Percentiles rank a stretch among this genome's conserved stretches.
Conservation (phyloP, 257 asterid genomes). For the Lithospermum erythrorhizon region DNA sequence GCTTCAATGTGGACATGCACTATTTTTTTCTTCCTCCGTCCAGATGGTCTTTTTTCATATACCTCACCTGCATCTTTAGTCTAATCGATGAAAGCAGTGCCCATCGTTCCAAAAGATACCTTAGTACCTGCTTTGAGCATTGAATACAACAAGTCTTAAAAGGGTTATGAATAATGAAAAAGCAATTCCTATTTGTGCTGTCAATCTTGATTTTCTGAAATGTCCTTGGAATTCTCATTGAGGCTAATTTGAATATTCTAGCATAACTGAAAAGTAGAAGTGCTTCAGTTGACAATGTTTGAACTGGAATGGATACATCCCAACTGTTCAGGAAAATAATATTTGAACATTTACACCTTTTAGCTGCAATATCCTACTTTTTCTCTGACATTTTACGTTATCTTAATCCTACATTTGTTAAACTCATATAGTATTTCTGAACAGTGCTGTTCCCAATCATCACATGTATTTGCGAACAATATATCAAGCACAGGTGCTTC, state of each 20-base stretch:
- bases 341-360: not conserved
- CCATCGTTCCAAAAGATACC: no score
- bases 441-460: slow-evolving; percentile 94
- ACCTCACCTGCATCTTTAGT: not conserved
- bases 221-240: not conserved
- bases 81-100: not conserved
- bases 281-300: not conserved
- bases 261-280: not conserved
- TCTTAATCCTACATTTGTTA: not conserved
- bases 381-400: not conserved
- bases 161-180: no score
- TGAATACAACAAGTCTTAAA: no score
- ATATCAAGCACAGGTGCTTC: slow-evolving; percentile 64
- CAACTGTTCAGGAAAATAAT: not conserved
- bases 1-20: no score
- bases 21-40: no score
- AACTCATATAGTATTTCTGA: slow-evolving; percentile 16
- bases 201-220: no score
- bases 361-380: not conserved
- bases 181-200: not conserved
- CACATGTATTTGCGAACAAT: slow-evolving; percentile 79
- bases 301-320: not conserved
- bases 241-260: not conserved
- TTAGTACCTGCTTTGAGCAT: no score
- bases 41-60: no score